Base-by-base conservation (phyloP, 345 rosid species). In the Eucalyptus curtisii region DNA sequence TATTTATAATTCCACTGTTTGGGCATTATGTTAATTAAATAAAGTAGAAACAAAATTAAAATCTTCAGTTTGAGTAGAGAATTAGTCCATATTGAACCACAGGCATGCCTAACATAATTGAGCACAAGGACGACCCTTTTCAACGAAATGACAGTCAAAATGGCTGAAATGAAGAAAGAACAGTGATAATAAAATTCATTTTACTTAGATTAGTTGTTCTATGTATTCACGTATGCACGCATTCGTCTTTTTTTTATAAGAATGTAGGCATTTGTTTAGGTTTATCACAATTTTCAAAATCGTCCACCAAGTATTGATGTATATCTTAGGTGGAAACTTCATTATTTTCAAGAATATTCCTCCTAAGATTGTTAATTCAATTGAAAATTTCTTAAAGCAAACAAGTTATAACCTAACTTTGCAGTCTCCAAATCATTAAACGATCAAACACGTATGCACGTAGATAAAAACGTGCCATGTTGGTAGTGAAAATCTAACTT, bases 31-130 rank as follows among this genome's bases (percentile, higher is more conserved):
- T 66, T 66, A 0, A 55, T 55, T 55, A 55, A 55, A 55, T 22
- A 66, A 31, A 31, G 11, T 15, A 10, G 40, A 66, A 66, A 66
- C 6, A 66, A 31, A n/a, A 66, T 31, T 64, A 14, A n/a, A 64
- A 14, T n/a, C 10, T 64, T 3, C 5, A 0, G 19, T 64, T 64
- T 0, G 10, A 64, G 71, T 64, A 4, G 71, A 64, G 3, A 3
- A 1, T 37, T 7, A 64, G 10, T n/a, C 11, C 76, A 0, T 7
- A 10, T 5, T 1, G 5, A 2, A 4, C 76, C 20, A n/a, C 37
- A n/a, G 14, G 20, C 3, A n/a, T 1, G 40, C 20, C 76, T 1
- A 7, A n/a, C 20, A 15, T 16, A 64, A 64, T 64, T 7, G 76
- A 64, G 66, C 31, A 59, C 2, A 55, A 55, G 61, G 30, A 9